phyloP scores from a whole-genome alignment of 331 rosid genomes.

The Malus hybrid region DNA sequence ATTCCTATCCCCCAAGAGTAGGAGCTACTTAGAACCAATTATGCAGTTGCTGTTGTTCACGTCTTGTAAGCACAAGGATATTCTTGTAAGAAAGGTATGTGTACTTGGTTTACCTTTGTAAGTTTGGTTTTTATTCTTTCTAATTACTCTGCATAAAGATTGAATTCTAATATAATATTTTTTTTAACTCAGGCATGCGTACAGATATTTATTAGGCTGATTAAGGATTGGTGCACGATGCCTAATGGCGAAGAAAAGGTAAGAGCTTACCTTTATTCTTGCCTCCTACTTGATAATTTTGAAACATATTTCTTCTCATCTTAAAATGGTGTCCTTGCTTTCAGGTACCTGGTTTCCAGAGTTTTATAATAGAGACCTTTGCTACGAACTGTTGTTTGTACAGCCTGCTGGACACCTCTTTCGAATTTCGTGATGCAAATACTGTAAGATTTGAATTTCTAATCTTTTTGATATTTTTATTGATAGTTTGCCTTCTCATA shows the following conservation, averaged over 20 bases:
- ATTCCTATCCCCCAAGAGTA: slow-evolving; percentile 74
- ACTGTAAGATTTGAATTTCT: slow-evolving; percentile 50
- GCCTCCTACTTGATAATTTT: slow-evolving; percentile 6
- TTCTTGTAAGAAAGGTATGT: slow-evolving; percentile 79
- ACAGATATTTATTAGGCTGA: slow-evolving; percentile 76
- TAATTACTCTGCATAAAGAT: neutral
- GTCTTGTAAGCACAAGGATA: slow-evolving; percentile 81
- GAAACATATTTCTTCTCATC: neutral
- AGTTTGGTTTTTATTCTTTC: neutral
- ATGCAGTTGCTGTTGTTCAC: slow-evolving; percentile 79
- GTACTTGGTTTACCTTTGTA: neutral
- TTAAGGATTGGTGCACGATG: slow-evolving; percentile 82
- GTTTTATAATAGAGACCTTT: slow-evolving; percentile 67
- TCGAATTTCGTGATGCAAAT: slow-evolving; percentile 86
- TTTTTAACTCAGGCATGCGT: slow-evolving; percentile 64
- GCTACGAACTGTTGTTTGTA: slow-evolving; percentile 87
- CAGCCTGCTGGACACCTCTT: slow-evolving; percentile 85
- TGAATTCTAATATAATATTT: slow-evolving; percentile 2
- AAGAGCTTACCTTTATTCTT: neutral
- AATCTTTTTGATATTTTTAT: neutral
- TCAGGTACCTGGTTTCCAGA: slow-evolving; percentile 93
- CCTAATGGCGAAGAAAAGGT: slow-evolving; percentile 79
- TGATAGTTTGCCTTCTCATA: neutral
- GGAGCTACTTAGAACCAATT: slow-evolving; percentile 57
- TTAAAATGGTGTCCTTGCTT: slow-evolving; percentile 2